Conservation (phyloP, 352 stramenopile species). For the Phytophthora meadii region DNA sequence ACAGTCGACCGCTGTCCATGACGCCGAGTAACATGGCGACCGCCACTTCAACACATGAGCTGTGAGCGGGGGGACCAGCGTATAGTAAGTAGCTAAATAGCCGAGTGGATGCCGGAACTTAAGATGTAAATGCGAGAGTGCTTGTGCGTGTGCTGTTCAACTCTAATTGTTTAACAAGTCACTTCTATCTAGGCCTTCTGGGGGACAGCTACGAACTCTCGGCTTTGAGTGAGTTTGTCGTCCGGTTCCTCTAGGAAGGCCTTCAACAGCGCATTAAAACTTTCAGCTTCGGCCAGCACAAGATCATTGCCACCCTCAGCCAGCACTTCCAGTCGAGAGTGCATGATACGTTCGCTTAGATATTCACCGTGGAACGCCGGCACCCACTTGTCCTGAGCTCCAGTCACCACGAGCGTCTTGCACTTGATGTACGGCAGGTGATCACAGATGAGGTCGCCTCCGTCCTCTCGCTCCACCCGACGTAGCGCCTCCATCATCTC, state of each 20-base stretch:
- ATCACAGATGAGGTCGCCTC: conserved; percentile 76
- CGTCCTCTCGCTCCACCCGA: conserved; percentile 56
- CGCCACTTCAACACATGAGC: conserved; percentile 37
- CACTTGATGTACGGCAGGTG: conserved; percentile 74
- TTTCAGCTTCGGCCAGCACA: conserved; percentile 49
- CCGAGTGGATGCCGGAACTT: conserved; percentile 15
- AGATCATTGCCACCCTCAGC: conserved; percentile 65
- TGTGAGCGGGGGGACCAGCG: conserved; percentile 12
- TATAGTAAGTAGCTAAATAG: conserved; percentile 48
- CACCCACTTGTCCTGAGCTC: conserved; percentile 69
- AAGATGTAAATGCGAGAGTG: conserved; percentile 44
- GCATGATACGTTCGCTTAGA: conserved; percentile 87
- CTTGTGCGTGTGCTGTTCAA: conserved; percentile 28
- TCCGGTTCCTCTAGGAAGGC: conserved; percentile 75
- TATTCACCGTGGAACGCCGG: conserved; percentile 81
- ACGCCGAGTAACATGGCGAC: conserved; percentile 26
- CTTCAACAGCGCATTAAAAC: conserved; percentile 72
- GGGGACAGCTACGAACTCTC: conserved; percentile 72
- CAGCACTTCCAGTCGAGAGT: conserved; percentile 73
- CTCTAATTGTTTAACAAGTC: conserved; percentile 10
- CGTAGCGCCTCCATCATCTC: conserved; percentile 64
- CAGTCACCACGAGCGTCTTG: conserved; percentile 84
- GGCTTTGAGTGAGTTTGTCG: conserved; percentile 86
- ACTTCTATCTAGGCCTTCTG: conserved; percentile 28
- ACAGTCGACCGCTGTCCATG: conserved; percentile 36